Conservation (phyloP, 1,284 basidiomycete genomes). For the Heliocybe sulcata region DNA sequence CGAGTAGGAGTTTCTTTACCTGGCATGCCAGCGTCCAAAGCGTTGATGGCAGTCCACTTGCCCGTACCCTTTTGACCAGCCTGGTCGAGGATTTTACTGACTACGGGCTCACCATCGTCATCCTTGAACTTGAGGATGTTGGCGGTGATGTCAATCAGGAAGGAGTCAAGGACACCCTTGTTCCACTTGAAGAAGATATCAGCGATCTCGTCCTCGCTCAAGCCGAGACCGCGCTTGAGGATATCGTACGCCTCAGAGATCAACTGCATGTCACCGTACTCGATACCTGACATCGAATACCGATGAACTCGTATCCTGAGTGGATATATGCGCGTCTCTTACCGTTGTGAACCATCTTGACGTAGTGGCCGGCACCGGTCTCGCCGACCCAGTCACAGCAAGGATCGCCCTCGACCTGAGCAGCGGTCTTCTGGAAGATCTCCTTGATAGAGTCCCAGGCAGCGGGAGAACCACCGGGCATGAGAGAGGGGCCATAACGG, state of each 20-base stretch:
- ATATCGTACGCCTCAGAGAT: slow-evolving; percentile 99
- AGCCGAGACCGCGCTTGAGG: slow-evolving; percentile 91
- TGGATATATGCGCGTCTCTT: slow-evolving; percentile 20
- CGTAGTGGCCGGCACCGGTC: slow-evolving; percentile 90
- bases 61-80: slow-evolving; percentile 99
- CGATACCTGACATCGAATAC: slow-evolving; percentile 64
- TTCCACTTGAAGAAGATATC: slow-evolving; percentile 93
- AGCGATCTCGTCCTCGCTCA: slow-evolving; percentile 82
- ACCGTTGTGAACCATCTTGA: slow-evolving; percentile 99
- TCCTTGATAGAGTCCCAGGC: slow-evolving; percentile 98
- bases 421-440: slow-evolving; percentile 98
- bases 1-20: slow-evolving; percentile 36
- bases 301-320: slow-evolving; percentile 7
- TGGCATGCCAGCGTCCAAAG: slow-evolving; percentile 90
- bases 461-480: slow-evolving; percentile 94
- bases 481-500: slow-evolving; percentile 94
- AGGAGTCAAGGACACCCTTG: slow-evolving; percentile 98
- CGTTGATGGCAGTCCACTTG: slow-evolving; percentile 99
- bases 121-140: slow-evolving; percentile 97
- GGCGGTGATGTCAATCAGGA: slow-evolving; percentile 97
- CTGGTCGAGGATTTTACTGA: slow-evolving; percentile 91
- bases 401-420: slow-evolving; percentile 92
- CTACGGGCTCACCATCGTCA: slow-evolving; percentile 86
- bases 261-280: slow-evolving; percentile 99
- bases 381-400: slow-evolving; percentile 99